Conservation (phyloP, 1,139 yeast genomes). For the Spathaspora sp. region DNA sequence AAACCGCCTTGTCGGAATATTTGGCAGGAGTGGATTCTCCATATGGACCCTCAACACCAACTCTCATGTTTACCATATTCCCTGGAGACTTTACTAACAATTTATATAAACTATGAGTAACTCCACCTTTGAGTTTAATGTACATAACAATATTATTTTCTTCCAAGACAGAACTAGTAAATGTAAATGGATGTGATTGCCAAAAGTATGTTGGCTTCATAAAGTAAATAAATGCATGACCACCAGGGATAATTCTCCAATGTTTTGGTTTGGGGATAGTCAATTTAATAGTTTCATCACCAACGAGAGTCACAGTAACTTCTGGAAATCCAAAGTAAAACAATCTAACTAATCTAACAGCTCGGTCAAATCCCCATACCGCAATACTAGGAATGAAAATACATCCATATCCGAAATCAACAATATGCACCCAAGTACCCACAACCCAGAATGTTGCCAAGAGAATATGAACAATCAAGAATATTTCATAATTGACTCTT, state of each 20-base stretch:
- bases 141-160: slow-evolving; percentile 25
- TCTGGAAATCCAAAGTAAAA: slow-evolving; percentile 38
- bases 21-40: slow-evolving; percentile 33
- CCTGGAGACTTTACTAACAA: slow-evolving; percentile 31
- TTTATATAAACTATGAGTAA: slow-evolving; percentile 33
- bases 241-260: slow-evolving; percentile 49
- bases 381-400: slow-evolving; percentile 40
- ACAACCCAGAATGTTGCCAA: slow-evolving; percentile 41
- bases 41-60: slow-evolving; percentile 43
- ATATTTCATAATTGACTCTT: slow-evolving; percentile 43
- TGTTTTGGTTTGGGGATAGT: slow-evolving; percentile 38
- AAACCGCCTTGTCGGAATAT: slow-evolving; percentile 32
- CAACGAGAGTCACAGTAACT: slow-evolving; percentile 32
- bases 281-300: slow-evolving; percentile 42
- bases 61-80: slow-evolving; percentile 25
- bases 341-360: slow-evolving; percentile 34
- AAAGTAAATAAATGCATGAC: slow-evolving; percentile 53
- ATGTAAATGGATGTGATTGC: slow-evolving; percentile 47
- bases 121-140: slow-evolving; percentile 38
- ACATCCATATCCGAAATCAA: slow-evolving; percentile 38
- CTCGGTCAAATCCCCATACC: slow-evolving; percentile 46
- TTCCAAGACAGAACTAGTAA: slow-evolving; percentile 23
- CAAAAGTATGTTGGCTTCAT: slow-evolving; percentile 35
- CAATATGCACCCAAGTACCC: slow-evolving; percentile 45
- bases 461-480: slow-evolving; percentile 39